Percentiles rank a stretch among this genome's conserved stretches.
Conservation (phyloP, 2,329 filamentous ascomycete genomes). For the Phialocephala subalpina region DNA sequence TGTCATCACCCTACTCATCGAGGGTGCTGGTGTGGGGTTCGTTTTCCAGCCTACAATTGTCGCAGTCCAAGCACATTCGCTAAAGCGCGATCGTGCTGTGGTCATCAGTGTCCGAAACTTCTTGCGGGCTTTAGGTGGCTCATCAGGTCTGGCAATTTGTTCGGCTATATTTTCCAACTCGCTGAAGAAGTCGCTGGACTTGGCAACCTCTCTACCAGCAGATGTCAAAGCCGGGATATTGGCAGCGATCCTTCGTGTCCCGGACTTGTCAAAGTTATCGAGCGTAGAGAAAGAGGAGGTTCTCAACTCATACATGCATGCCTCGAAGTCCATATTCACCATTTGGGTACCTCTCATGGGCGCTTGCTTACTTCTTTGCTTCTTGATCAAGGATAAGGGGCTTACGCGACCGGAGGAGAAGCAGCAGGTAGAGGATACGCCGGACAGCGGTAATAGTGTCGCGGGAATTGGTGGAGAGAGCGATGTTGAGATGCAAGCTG, state of each 20-base stretch:
- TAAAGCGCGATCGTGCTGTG: constrained; percentile 65
- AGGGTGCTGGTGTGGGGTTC: constrained; percentile 61
- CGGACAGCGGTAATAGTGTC: constrained; percentile 19
- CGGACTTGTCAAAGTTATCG: constrained; percentile 32
- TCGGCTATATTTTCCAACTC: constrained; percentile 56
- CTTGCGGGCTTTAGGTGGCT: constrained; percentile 64
- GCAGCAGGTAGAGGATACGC: constrained; percentile 1
- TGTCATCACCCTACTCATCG: constrained; percentile 56
- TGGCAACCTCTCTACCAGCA: constrained; percentile 29
- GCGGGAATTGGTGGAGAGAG: constrained; percentile 18
- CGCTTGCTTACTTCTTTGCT: constrained; percentile 56
- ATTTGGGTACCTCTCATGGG: constrained; percentile 62
- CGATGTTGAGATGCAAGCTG: constrained; percentile 28
- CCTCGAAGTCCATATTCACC: constrained; percentile 63
- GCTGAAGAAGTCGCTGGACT: constrained; percentile 35
- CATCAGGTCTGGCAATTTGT: constrained; percentile 64
- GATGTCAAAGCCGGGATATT: constrained; percentile 33
- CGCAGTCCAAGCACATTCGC: constrained; percentile 64
- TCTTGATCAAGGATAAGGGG: constrained; percentile 60
- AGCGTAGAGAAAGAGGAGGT: constrained; percentile 46
- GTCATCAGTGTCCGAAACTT: constrained; percentile 71
- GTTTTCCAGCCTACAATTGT: constrained; percentile 58
- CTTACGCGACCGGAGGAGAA: constrained; percentile 47
- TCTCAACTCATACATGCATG: constrained; percentile 59
- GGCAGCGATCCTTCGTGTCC: constrained; percentile 38